Evolutionary conservation across 306 rosid species (phyloP), one percentile per base, ranked within the genome.

Genomic region (Rosa rugosa): DNA sequence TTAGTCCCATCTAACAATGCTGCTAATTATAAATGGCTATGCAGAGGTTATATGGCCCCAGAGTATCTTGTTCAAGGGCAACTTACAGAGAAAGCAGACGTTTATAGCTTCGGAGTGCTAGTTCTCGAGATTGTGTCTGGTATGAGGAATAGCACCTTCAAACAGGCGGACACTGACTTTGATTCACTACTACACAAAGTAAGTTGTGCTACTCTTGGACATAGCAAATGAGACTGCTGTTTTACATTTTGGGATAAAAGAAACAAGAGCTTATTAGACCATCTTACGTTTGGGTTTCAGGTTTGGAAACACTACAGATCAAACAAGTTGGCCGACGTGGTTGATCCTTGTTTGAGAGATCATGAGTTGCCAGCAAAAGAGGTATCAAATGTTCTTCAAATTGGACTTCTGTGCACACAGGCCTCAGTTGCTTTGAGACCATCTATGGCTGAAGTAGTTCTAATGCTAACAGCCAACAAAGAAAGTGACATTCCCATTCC

Each of bases 31-130:
- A 60, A 22, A 8, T 31, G 51, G 63, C 74, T 47, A 45, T 34
- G 22, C 71, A 94, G 98, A 70, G 98, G 98, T 62, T 94, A 94
- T 59, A 94, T 94, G 97, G 98, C 98, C 56, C 97, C 98, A 0
- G 98, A 94, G 79, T 94, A 94, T 89, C 94, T 94, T 34, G 67
- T 85, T 80, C 86, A 93, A 80, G 98, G 98, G 36, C 96, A 94
- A 72, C 94, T 94, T 1, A 94, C 97, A 2, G 97, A 94, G 22
- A 94, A 90, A 79, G 97, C 96, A 53, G 98, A 91, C 49, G 94
- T 94, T 1, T 94, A 90, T 79, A 87, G 98, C 62, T 94, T 75
- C 42, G 97, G 98, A 66, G 94, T 94, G 36, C 78, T 94, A 66
- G 91, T 91, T 68, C 88, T 94, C n/a, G 98, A 94, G 87, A 90